Conservation (phyloP, 2,329 filamentous ascomycete species). For the Fusarium beomiforme region DNA sequence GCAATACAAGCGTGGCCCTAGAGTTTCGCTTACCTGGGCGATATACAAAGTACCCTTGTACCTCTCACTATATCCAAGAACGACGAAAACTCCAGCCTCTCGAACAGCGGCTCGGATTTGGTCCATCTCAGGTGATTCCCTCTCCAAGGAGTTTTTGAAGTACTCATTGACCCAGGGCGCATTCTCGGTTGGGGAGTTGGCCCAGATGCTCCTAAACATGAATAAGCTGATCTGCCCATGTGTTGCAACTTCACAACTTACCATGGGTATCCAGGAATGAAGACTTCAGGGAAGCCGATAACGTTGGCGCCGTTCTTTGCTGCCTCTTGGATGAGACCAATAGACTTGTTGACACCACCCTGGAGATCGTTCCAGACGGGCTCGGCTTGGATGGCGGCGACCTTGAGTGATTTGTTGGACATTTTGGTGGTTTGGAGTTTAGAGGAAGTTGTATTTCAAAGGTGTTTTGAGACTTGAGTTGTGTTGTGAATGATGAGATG, state of each 20-base stretch:
- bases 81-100: slow-evolving; percentile 55
- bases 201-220: slow-evolving; percentile 43
- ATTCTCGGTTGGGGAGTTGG: slow-evolving; percentile 44
- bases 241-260: slow-evolving; percentile 36
- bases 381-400: slow-evolving; percentile 42
- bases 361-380: slow-evolving; percentile 42
- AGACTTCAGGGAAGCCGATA: slow-evolving; percentile 57
- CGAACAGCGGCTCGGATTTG: slow-evolving; percentile 56
- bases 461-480: background rate
- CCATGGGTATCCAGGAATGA: slow-evolving; percentile 59
- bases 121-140: slow-evolving; percentile 54
- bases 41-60: slow-evolving; percentile 54
- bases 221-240: slow-evolving; percentile 15
- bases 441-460: background rate
- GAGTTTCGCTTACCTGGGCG: slow-evolving; percentile 33
- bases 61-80: slow-evolving; percentile 55
- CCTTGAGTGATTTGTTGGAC: slow-evolving; percentile 28
- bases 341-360: slow-evolving; percentile 50
- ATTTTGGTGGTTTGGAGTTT: background rate
- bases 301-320: slow-evolving; percentile 46
- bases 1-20: fast-evolving
- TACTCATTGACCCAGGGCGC: slow-evolving; percentile 54
- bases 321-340: slow-evolving; percentile 47
- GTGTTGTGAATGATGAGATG: background rate
- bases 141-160: slow-evolving; percentile 54